These are phyloP conservation scores for Aureobasidium sp. DNA, from an alignment of 2,329 filamentous ascomycete species.

Conservation along the genomic window DNA sequence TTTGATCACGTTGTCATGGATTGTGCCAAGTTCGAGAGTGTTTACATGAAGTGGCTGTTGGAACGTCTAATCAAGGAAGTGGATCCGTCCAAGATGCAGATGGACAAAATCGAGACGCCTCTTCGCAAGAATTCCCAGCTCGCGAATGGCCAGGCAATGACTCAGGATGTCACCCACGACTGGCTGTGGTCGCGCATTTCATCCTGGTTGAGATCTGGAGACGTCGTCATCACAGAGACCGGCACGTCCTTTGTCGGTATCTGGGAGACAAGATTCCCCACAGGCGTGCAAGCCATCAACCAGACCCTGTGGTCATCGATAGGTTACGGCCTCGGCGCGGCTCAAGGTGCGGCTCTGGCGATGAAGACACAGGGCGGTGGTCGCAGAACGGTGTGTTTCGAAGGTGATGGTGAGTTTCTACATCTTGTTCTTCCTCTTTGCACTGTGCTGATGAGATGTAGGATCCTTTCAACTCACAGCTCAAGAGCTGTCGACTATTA, in stretches of 20 bases:
- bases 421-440: conserved; percentile 47
- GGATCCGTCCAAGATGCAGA: not conserved
- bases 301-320: conserved; percentile 68
- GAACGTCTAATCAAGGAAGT: not conserved
- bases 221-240: conserved; percentile 78
- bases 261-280: conserved; percentile 73
- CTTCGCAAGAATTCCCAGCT: conserved; percentile 16
- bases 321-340: conserved; percentile 54
- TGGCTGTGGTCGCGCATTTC: conserved; percentile 73
- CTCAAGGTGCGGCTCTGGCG: conserved; percentile 64
- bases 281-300: conserved; percentile 67
- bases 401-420: conserved; percentile 42
- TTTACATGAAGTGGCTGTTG: conserved; percentile 37
- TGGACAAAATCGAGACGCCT: conserved; percentile 14
- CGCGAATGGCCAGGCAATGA: conserved; percentile 26
- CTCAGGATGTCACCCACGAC: conserved; percentile 48
- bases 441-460: not conserved
- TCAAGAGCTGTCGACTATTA: conserved; percentile 78
- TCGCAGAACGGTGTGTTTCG: conserved; percentile 11
- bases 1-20: conserved; percentile 52
- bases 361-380: conserved; percentile 34
- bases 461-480: conserved; percentile 73
- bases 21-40: conserved; percentile 1
- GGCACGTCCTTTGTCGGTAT: conserved; percentile 84
- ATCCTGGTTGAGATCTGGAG: conserved; percentile 60